Conservation (phyloP, 1,139 yeast species). For the Magnusiomyces fungicola region DNA sequence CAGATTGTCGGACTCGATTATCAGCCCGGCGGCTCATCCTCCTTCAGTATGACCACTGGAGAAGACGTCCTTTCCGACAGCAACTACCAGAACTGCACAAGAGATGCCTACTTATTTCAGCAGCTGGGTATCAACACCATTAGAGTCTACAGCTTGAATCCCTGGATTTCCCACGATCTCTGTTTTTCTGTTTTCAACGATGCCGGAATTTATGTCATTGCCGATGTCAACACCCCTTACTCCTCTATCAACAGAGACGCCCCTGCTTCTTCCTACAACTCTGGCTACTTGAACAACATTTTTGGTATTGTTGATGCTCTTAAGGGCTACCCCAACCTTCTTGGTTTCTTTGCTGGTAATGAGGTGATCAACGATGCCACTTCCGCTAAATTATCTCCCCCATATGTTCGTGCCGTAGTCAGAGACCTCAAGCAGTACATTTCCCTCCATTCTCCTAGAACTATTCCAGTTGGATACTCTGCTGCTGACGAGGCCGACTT, state of each 20-base stretch:
- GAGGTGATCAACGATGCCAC: conserved; percentile 76
- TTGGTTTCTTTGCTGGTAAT: conserved; percentile 93
- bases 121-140: conserved; percentile 76
- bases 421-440: conserved; percentile 76
- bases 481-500: conserved; percentile 87
- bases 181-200: conserved; percentile 89
- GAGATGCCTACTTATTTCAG: conserved; percentile 76
- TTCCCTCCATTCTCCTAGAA: conserved; percentile 48
- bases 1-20: conserved; percentile 58
- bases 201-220: conserved; percentile 83
- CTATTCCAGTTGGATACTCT: conserved; percentile 87
- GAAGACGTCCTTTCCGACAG: conserved; percentile 71
- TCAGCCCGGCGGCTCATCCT: conserved; percentile 69
- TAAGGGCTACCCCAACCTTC: conserved; percentile 74
- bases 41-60: conserved; percentile 38
- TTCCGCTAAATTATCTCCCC: conserved; percentile 48
- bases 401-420: conserved; percentile 66
- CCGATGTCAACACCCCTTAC: conserved; percentile 87
- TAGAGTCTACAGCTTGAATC: conserved; percentile 71
- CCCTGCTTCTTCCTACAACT: conserved; percentile 78
- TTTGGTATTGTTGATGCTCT: conserved; percentile 79
- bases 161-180: conserved; percentile 73
- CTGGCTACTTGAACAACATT: conserved; percentile 62
- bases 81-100: conserved; percentile 18
- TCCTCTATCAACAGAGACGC: conserved; percentile 76